Conservation (phyloP, 2,329 filamentous ascomycete species). For the Microascus cirrosus region DNA sequence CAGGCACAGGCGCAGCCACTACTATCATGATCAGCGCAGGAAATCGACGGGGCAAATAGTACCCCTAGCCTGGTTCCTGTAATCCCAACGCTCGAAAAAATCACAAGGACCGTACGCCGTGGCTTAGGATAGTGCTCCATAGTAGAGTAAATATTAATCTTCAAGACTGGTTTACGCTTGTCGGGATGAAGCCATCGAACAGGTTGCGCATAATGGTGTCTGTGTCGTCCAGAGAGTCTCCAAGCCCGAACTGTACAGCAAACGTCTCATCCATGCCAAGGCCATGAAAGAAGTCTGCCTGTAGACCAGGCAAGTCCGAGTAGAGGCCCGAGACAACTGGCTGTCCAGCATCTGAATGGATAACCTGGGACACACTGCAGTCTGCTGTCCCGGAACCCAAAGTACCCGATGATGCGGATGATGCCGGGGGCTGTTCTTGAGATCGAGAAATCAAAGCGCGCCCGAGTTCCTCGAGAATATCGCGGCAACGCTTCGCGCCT, state of each 20-base stretch:
- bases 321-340: neutral
- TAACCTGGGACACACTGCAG: neutral
- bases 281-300: neutral
- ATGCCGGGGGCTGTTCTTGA: neutral
- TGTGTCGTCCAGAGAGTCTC: neutral
- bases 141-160: too few species aligned
- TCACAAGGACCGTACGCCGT: too few species aligned
- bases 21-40: too few species aligned
- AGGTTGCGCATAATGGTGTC: neutral
- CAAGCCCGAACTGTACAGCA: neutral
- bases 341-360: neutral
- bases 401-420: neutral
- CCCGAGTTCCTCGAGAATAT: neutral
- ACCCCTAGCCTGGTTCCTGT: too few species aligned
- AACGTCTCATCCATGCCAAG: neutral
- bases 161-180: neutral
- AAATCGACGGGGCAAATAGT: too few species aligned
- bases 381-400: neutral
- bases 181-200: neutral
- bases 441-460: neutral
- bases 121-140: too few species aligned
- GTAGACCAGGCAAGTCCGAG: neutral
- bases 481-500: neutral
- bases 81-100: too few species aligned
- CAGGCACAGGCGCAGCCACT: too few species aligned